phyloP scores from a whole-genome alignment of 371 early-diverging fungal genomes.

The Syncephalastrum sp. region DNA sequence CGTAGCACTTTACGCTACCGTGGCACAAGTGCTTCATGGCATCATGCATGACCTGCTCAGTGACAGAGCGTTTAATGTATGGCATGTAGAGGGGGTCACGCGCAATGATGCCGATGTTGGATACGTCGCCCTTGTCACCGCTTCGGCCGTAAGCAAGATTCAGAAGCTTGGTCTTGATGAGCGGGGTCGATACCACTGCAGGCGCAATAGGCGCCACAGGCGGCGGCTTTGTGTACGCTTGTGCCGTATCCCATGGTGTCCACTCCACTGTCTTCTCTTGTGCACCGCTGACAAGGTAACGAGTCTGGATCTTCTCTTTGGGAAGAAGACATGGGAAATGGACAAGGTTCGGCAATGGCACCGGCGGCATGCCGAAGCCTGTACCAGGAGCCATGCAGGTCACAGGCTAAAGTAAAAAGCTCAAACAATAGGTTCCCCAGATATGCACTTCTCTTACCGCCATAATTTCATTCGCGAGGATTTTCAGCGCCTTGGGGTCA shows the following conservation, averaged over 20 bases:
- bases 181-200: constrained; percentile 1
- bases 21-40: constrained; percentile 65
- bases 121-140: constrained; percentile 76
- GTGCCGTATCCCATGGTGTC: constrained; percentile 29
- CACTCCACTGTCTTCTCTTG: constrained; percentile 20
- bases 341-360: constrained; percentile 58
- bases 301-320: constrained; percentile 44
- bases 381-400: constrained; percentile 76
- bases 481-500: constrained; percentile 49
- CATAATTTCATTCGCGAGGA: constrained; percentile 64
- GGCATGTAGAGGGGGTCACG: constrained; percentile 59
- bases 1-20: constrained; percentile 62
- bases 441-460: constrained; percentile 41
- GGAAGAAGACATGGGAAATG: constrained; percentile 67
- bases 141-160: constrained; percentile 69
- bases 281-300: constrained; percentile 36
- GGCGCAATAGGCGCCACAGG: constrained; percentile 26
- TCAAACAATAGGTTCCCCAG: background rate
- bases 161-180: constrained; percentile 53
- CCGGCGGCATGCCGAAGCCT: constrained; percentile 49
- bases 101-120: constrained; percentile 72
- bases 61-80: constrained; percentile 40
- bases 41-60: constrained; percentile 45
- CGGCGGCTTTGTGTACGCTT: constrained; percentile 15
- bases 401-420: constrained; percentile 42